Percentiles rank a stretch among this genome's conserved stretches.
Evolutionary conservation across 2,329 filamentous ascomycete genomes (phyloP).

Genomic region (Thielaviopsis musarum): DNA sequence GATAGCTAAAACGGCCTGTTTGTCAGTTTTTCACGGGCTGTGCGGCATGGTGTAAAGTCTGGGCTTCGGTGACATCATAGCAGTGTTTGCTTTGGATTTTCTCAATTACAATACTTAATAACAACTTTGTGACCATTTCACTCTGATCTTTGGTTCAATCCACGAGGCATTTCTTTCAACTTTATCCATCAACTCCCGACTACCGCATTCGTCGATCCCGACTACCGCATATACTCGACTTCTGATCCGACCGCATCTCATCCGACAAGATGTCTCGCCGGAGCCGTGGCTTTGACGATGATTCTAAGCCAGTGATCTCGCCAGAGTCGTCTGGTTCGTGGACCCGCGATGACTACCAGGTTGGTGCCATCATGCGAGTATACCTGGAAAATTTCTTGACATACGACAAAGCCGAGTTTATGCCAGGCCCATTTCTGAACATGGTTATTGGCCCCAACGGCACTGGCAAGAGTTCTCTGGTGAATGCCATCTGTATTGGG

Average conservation of each 20-base stretch:
- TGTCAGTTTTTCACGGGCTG: neutral
- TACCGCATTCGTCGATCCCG: neutral
- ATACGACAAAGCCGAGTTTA: constrained; percentile 81
- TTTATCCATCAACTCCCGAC: neutral
- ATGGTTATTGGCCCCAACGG: constrained; percentile 99
- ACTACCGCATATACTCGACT: neutral
- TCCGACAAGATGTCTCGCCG: neutral
- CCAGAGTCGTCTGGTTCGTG: constrained; percentile 6
- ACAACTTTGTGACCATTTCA: neutral
- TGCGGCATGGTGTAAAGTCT: neutral
- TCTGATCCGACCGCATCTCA: neutral
- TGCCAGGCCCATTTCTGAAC: constrained; percentile 80
- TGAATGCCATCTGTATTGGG: constrained; percentile 90
- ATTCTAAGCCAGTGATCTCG: constrained; percentile 10
- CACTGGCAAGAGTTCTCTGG: constrained; percentile 91
- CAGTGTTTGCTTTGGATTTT: neutral
- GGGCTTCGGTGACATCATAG: neutral
- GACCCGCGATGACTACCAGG: constrained; percentile 31
- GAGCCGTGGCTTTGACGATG: neutral
- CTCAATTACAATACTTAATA: neutral
- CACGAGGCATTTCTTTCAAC: too few relatives aligned
- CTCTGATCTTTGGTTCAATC: neutral
- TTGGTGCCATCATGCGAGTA: constrained; percentile 79
- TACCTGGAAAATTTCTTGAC: constrained; percentile 83
- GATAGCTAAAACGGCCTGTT: neutral